Evolutionary conservation across 129 eudicot species (phyloP), one percentile per base, ranked within the genome.

Genomic region (Helianthus annuus): DNA sequence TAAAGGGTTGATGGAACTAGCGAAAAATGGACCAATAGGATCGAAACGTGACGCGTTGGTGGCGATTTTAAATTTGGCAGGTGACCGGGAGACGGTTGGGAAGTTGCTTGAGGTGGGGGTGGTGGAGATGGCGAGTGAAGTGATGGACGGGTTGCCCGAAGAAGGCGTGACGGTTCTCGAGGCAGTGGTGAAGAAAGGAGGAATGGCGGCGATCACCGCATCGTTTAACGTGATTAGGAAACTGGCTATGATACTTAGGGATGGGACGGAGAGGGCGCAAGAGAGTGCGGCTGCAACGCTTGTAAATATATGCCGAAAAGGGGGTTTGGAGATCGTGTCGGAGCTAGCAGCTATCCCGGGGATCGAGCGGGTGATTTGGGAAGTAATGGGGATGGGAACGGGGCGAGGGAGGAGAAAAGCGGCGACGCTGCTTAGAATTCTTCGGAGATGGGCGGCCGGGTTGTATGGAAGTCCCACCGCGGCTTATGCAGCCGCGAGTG

Each of bases 371-470:
- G 84, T 90, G 78, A 72, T 94, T 58, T 94, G 98, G 98, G 97
- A 94, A 62, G 76, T 94, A 40, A 85, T 94, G 92, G 92, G 96
- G 15, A 80, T 71, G 69, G 98, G 98, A 4, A 88, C 93, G 0
- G 91, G 84, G 4, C 81, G 98, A 75, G 88, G 83, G 44, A 79
- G 86, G 70, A 79, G 98, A 54, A 94, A 94, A 72, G 98, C 98
- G 5, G 96, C 93, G 6, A 85, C 92, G 10, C 58, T 94, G 61
- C 61, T 94, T 77, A 84, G 98, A 75, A 87, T 90, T 19, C 70
- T 94, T 27, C 73, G 96, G 75, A 85, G 97, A 81, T 94, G 98
- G 98, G 96, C 97, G 0, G 93, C 92, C 4, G 98, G 97, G 10
- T 57, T 87, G 42, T 83, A 87, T 32, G 88, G 76, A 5, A 78